These are phyloP conservation scores for Boletus patriciae DNA, from an alignment of 768 basidiomycete genomes.

Conservation along the genomic window DNA sequence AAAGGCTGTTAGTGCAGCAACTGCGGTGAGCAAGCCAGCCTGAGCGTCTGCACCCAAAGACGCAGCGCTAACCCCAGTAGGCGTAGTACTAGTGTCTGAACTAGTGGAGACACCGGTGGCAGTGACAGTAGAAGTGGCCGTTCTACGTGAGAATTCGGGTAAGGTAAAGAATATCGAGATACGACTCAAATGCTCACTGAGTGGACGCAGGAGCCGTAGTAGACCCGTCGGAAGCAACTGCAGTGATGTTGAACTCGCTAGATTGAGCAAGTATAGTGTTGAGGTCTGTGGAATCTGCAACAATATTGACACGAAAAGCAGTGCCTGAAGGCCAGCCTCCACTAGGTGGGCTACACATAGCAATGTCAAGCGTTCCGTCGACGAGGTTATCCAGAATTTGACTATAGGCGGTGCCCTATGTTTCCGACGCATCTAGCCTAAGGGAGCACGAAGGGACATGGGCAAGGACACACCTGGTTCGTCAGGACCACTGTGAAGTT, in stretches of 20 bases:
- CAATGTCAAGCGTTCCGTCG: conserved; percentile 43
- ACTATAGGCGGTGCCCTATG: conserved; percentile 37
- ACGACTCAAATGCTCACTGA: conserved; percentile 15
- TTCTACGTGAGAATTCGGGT: conserved; percentile 9
- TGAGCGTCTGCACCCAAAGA: conserved; percentile 28
- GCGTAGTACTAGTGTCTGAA: conserved; percentile 27
- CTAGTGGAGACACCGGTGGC: conserved; percentile 20
- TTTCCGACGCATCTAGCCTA: conserved; percentile 1
- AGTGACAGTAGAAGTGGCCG: neutral
- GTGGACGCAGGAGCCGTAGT: conserved; percentile 13
- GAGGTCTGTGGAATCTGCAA: conserved; percentile 46
- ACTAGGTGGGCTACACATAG: conserved; percentile 52
- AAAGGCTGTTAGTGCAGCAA: conserved; percentile 39
- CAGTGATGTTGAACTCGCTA: conserved; percentile 51
- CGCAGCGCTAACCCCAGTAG: conserved; percentile 35
- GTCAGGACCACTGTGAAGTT: conserved; percentile 72
- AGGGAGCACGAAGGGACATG: neutral
- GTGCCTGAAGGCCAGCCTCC: conserved; percentile 64
- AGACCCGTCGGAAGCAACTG: conserved; percentile 16
- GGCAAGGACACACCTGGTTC: conserved; percentile 48
- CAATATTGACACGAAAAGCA: conserved; percentile 73
- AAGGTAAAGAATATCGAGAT: neutral
- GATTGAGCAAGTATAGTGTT: conserved; percentile 72
- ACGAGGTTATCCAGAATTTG: conserved; percentile 59
- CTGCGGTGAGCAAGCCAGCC: conserved; percentile 34